Evolutionary conservation across 352 stramenopile genomes (phyloP), one percentile per base, ranked within the genome.

Genomic region (Thalassiosira hispida): DNA sequence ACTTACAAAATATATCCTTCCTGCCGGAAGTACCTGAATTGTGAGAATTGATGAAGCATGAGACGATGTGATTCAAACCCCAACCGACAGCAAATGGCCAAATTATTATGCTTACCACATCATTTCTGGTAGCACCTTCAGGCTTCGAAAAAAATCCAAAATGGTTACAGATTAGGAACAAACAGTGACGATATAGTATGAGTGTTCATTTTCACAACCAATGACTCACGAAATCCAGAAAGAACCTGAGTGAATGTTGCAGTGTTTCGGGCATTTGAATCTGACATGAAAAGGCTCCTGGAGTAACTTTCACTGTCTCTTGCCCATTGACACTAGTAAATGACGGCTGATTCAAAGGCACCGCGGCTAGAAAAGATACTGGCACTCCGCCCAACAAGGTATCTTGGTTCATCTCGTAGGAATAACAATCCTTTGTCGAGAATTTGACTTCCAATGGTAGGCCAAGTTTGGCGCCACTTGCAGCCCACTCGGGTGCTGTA

Each of bases 161-260:
- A n/a, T n/a, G n/a, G n/a, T n/a, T n/a, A n/a, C n/a, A n/a, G n/a
- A n/a, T n/a, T n/a, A n/a, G n/a, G n/a, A n/a, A n/a, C n/a, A n/a
- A n/a, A n/a, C n/a, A n/a, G n/a, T n/a, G n/a, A n/a, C n/a, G n/a
- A n/a, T n/a, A n/a, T n/a, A n/a, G n/a, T n/a, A n/a, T n/a, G n/a
- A n/a, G n/a, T n/a, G n/a, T n/a, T n/a, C n/a, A n/a, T n/a, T n/a
- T n/a, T n/a, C n/a, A n/a, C n/a, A n/a, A n/a, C n/a, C n/a, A n/a
- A n/a, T n/a, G n/a, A n/a, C n/a, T n/a, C n/a, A n/a, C n/a, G 46
- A 85, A 85, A 60, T 87, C 80, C 44, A 87, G 16, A 46, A 81
- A 87, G 57, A 87, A 87, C 16, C 77, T 33, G 1, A 87, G 62
- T 9, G 59, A 53, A 64, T 85, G 82, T 23, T 79, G 60, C 23